A percentile compares a stretch with the other conserved stretches of the same genome.
These are phyloP conservation scores for Xylariaceae sp. DNA, from an alignment of 2,329 filamentous ascomycete genomes.

Conservation along the genomic window DNA sequence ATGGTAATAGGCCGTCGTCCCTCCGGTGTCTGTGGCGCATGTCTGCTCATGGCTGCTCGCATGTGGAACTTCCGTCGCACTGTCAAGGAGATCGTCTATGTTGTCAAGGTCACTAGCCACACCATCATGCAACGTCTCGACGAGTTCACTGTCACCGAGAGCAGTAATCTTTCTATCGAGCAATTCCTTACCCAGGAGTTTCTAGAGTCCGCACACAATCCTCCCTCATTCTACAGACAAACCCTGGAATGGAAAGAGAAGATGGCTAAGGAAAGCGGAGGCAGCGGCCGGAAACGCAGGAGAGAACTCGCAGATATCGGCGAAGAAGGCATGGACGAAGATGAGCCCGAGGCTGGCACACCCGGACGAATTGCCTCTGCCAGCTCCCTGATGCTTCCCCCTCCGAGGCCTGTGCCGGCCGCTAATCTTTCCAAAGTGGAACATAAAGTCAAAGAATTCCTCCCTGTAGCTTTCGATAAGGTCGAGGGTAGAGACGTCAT, in stretches of 20 bases:
- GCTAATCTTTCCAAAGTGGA: conserved; percentile 28
- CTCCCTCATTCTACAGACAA: conserved; percentile 74
- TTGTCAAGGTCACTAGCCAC: conserved; percentile 91
- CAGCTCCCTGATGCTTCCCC: conserved; percentile 28
- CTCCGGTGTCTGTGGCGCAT: conserved; percentile 90
- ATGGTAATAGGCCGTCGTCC: conserved; percentile 93
- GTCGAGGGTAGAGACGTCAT: conserved; percentile 25
- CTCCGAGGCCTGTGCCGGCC: conserved; percentile 27
- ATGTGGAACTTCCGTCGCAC: conserved; percentile 98
- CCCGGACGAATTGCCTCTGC: conserved; percentile 20
- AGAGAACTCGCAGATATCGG: conserved; percentile 34
- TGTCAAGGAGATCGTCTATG: conserved; percentile 91
- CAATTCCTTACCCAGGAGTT: conserved; percentile 74
- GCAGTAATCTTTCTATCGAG: conserved; percentile 78
- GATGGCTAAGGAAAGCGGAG: conserved; percentile 43
- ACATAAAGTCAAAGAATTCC: conserved; percentile 26
- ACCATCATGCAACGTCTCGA: conserved; percentile 89
- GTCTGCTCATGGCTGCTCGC: conserved; percentile 87
- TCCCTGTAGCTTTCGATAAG: conserved; percentile 28
- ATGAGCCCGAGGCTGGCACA: conserved; percentile 8
- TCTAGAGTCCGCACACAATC: conserved; percentile 70
- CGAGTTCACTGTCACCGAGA: conserved; percentile 86
- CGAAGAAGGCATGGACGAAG: conserved; percentile 29
- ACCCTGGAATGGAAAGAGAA: conserved; percentile 55
- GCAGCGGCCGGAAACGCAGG: conserved; percentile 41